Conservation (phyloP, 805 yeast genomes). For the Candida krabiensis region DNA sequence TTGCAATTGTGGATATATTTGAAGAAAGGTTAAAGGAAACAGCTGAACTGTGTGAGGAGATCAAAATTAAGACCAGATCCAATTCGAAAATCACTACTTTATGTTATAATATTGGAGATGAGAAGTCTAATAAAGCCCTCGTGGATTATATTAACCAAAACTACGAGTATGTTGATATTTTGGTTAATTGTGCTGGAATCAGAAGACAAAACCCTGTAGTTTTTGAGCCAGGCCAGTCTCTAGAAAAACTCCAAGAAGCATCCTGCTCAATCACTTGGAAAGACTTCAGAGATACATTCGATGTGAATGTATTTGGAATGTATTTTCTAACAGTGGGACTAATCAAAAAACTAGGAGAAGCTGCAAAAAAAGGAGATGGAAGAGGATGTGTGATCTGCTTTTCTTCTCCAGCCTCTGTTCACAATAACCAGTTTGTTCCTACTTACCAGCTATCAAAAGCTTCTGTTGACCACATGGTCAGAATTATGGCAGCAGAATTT, state of each 20-base stretch:
- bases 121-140: constrained; percentile 18
- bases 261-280: constrained; percentile 22
- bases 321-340: constrained; percentile 25
- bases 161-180: constrained; percentile 21
- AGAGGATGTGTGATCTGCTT: constrained; percentile 24
- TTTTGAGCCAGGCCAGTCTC: constrained; percentile 20
- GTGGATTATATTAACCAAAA: constrained; percentile 18
- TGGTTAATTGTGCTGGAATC: constrained; percentile 25
- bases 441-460: constrained; percentile 23
- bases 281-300: constrained; percentile 22
- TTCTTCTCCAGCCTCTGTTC: constrained; percentile 25
- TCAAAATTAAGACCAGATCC: constrained; percentile 19
- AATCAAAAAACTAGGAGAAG: constrained; percentile 23
- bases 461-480: constrained; percentile 25
- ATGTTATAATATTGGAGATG: constrained; percentile 23
- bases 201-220: constrained; percentile 19
- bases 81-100: constrained; percentile 15
- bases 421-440: constrained; percentile 25
- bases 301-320: constrained; percentile 26
- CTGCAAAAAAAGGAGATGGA: constrained; percentile 23
- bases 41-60: constrained; percentile 9
- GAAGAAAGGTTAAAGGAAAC: constrained; percentile 24
- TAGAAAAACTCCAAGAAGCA: constrained; percentile 21
- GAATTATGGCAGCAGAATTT: constrained; percentile 28
- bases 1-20: constrained; percentile 22